Evolutionary conservation across 106 monocot genomes (phyloP), one percentile per base, ranked within the genome.

Genomic region (Ottelia alismoides): DNA sequence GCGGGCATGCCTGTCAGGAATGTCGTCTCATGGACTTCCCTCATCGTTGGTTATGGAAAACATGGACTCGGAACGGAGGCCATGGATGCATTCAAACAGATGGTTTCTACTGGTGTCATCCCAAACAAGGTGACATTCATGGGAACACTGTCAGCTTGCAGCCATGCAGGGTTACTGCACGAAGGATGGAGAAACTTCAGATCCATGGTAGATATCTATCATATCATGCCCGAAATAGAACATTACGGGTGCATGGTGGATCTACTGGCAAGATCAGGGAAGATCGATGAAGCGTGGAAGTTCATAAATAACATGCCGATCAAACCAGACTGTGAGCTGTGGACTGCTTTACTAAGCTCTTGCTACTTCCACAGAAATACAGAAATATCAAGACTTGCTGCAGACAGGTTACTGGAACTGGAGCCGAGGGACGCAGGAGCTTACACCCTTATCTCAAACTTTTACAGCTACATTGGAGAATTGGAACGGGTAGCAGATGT

Each of bases 171-270:
- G 27, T 21, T 75, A 32, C 31, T 80, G 14, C 23, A 67, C 17
- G 67, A 71, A 51, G 80, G 80, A 20, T n/a, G n/a, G n/a, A n/a
- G n/a, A 58, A 58, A 50, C 11, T 43, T 45, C 62, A 49, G 49
- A 75, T 80, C 28, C 18, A 32, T n/a, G 16, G 25, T 14, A 75
- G 74, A 75, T n/a, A 19, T 24, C 26, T 3, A 17, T 30, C 16
- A 1, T 68, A 63, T 28, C n/a, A n/a, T n/a, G n/a, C n/a, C n/a
- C n/a, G n/a, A n/a, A n/a, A n/a, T 49, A 51, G 12, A 30, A 67
- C 16, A 80, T 23, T 71, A 67, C 47, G 80, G 80, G 6, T 80
- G 80, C 25, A 71, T 80, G 71, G 58, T 80, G 25, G 71, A 72
- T 64, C 63, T 80, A 20, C 49, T 80, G 10, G 71, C 70, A 11